Evolutionary conservation across 2,329 filamentous ascomycete species (phyloP), one percentile per base, ranked within the genome.

Genomic region (Colletotrichum sp.): DNA sequence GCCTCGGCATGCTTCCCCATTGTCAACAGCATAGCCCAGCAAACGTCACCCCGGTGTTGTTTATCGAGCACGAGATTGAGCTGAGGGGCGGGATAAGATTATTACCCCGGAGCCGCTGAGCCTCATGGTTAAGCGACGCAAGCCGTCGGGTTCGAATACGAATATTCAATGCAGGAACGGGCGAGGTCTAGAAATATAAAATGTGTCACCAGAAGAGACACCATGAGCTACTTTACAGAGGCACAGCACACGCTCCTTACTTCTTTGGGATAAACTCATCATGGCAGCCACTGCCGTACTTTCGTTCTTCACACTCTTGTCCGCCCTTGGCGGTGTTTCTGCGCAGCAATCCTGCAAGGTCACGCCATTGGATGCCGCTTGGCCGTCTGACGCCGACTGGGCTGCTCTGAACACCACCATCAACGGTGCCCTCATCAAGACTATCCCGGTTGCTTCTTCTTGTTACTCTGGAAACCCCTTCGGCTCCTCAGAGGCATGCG

Each of bases 381-480:
- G 77, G 74, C 65, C 73, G 29, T 27, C 69, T 66, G 16, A 76
- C 58, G 47, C 54, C 8, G 66, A 67, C 9, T 89, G 87, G 87
- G 73, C 78, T 13, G 61, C 70, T 2, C 82, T 90, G 70, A 90
- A 90, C 72, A 57, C 78, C 18, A 84, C 86, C 7, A 77, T 89
- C 8, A 78, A 79, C 12, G 87, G 88, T 2, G 79, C 78, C 21
- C 80, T 89, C 34, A 79, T 89, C 29, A 81, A 82, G 6, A 87
- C 84, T 1, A 77, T 84, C 2, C 88, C 88, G 0, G 76, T 89
- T 4, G 89, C 83, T 1, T 76, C 82, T 1, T 80, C 84, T 1
- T 90, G 88, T 76, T 87, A 90, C 73, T 31, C 71, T n/a, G 80
- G 82, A 15, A 72, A 72, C 21, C 66, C 70, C 3, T 72, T 72